Percentiles rank a stretch among this genome's conserved stretches.
These are phyloP conservation scores for Abelmoschus esculentus DNA, from an alignment of 345 rosid species.

Conservation along the genomic window DNA sequence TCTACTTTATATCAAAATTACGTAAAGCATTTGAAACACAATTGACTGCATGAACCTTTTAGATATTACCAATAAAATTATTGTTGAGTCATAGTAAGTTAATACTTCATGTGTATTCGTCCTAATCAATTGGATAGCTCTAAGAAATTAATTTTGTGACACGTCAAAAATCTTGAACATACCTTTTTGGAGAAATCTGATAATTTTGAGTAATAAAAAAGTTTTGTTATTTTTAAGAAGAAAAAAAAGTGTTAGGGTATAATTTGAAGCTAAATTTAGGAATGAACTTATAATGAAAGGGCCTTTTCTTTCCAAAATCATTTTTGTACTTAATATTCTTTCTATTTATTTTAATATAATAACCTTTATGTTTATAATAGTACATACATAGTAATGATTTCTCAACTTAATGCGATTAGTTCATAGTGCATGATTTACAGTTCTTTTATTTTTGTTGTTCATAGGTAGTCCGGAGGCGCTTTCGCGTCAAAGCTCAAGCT, in stretches of 20 bases:
- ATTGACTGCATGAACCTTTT: no score
- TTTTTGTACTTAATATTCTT: neutral
- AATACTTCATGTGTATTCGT: neutral
- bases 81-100: neutral
- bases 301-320: neutral
- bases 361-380: neutral
- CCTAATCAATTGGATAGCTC: neutral
- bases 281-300: neutral
- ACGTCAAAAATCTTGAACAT: neutral
- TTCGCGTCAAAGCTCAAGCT: conserved; percentile 58
- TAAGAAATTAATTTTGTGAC: neutral
- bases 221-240: neutral
- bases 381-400: neutral
- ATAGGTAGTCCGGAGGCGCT: conserved; percentile 92
- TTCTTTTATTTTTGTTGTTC: conserved; percentile 14
- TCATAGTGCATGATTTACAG: neutral
- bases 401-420: neutral
- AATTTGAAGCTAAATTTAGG: neutral
- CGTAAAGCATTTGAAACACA: neutral
- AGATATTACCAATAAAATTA: no score
- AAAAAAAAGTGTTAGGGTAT: neutral
- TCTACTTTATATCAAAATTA: neutral
- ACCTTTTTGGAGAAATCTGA: neutral
- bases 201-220: neutral
- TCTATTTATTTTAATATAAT: neutral